A percentile compares a stretch with the other conserved stretches of the same genome.
phyloP scores from a whole-genome alignment of 2,329 filamentous ascomycete genomes.

The Talaromyces funiculosus region DNA sequence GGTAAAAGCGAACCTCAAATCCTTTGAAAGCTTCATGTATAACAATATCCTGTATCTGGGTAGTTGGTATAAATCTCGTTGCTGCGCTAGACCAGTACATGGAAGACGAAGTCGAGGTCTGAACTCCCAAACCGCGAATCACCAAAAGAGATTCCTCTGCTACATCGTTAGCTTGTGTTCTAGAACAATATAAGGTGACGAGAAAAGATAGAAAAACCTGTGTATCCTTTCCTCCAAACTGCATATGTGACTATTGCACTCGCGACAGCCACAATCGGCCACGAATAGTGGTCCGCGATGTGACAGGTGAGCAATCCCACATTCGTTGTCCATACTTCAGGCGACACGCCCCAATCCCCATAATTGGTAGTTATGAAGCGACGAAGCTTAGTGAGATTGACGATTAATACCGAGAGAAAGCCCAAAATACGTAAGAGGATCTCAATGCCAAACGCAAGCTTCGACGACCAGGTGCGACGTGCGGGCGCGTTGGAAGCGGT shows the following conservation, averaged over 20 bases:
- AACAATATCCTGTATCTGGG: conserved; percentile 84
- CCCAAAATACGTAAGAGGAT: conserved; percentile 42
- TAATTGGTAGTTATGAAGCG: conserved; percentile 23
- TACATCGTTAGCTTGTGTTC: conserved; percentile 29
- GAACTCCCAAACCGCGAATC: conserved; percentile 81
- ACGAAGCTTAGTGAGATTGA: conserved; percentile 32
- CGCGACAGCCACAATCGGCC: conserved; percentile 37
- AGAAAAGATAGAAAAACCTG: conserved; percentile 34
- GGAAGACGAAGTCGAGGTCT: conserved; percentile 68
- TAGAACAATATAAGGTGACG: background rate
- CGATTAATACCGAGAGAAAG: conserved; percentile 36
- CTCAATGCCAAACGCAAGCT: conserved; percentile 39
- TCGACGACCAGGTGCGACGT: conserved; percentile 42
- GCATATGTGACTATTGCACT: conserved; percentile 39
- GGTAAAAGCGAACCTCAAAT: conserved; percentile 83
- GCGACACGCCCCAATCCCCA: conserved; percentile 25
- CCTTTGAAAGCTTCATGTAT: conserved; percentile 93
- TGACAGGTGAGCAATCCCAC: conserved; percentile 29
- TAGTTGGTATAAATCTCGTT: conserved; percentile 81
- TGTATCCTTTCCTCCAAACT: conserved; percentile 47
- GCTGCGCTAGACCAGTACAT: conserved; percentile 60
- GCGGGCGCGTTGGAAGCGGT: conserved; percentile 75
- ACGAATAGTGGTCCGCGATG: conserved; percentile 36
- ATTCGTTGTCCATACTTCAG: conserved; percentile 29
- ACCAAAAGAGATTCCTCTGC: conserved; percentile 80